phyloP scores from a whole-genome alignment of 257 asterid species.

The Anisodus acutangulus region DNA sequence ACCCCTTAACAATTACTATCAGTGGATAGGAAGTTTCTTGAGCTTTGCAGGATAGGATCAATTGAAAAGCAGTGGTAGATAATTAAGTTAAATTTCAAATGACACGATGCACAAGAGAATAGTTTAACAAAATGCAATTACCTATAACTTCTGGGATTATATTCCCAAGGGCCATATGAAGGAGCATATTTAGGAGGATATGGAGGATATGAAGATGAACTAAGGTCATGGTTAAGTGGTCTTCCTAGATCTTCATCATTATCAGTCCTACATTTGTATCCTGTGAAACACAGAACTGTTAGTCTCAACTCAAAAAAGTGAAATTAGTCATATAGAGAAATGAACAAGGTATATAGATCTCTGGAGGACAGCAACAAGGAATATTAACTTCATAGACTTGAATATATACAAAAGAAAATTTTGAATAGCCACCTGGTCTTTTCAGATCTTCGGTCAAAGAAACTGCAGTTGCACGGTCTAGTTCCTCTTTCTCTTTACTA shows the following conservation, averaged over 20 bases:
- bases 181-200: constrained; percentile 33
- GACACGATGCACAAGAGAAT: not conserved
- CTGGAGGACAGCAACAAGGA: no score
- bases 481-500: constrained; percentile 69
- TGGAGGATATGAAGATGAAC: constrained; percentile 37
- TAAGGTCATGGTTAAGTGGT: constrained; percentile 52
- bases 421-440: constrained; percentile 62
- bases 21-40: no score
- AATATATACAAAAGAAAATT: not conserved
- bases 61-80: no score
- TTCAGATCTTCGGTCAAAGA: constrained; percentile 75
- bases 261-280: constrained; percentile 59
- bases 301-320: not conserved
- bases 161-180: constrained; percentile 59
- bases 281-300: constrained; percentile 39
- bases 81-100: not conserved
- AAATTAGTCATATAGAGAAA: not conserved
- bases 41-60: no score
- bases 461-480: constrained; percentile 84
- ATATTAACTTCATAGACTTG: no score
- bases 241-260: constrained; percentile 59
- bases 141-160: constrained; percentile 60
- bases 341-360: not conserved
- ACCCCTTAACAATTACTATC: no score
- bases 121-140: constrained; percentile 25